Base-by-base conservation (phyloP, 257 asterid species). In the Fraxinus pennsylvanica region DNA sequence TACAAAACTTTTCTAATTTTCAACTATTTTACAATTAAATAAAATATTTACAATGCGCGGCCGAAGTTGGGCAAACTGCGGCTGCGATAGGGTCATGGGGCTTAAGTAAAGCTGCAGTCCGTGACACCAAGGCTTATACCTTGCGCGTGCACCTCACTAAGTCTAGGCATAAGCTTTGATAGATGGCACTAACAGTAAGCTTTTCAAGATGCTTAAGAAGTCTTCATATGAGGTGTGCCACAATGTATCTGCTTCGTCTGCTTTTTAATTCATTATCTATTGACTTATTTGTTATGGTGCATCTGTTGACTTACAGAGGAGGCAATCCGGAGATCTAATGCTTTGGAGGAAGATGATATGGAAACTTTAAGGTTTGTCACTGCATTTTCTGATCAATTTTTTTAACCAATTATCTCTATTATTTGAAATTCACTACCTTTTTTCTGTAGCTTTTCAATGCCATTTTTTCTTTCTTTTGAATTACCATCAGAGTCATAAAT, bases 261-360 rank as follows among this genome's bases (percentile, higher is more conserved):
- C 66, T 57, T 54, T 50, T 54, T 54, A 15, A 54, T 54, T 15
- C 7, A 54, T 15, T 57, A 57, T 57, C 74, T 65, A 66, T 30
- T 66, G 73, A 65, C 6, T 76, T 71, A 75, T 36, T 32, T 38
- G 63, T 33, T 68, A 21, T 72, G 29, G 73, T 76, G 68, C 76
- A 61, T 73, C 30, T 81, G 63, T 75, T 30, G 15, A 30, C 71
- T 83, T 75, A 84, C 92, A 94, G 99, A 91, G 82, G 98, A 91
- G 83, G 98, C 91, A 79, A 85, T 89, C 79, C 86, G 94, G 85
- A 90, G 99, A 85, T 87, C 97, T 63, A 33, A 86, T 10, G 97
- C 96, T 41, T 75, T 90, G 86, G 94, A 93, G 89, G 82, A 81
- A 71, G 98, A 95, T 85, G 98, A 89, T 76, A 65, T 89, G 39